Evolutionary conservation across 2,329 filamentous ascomycete genomes (phyloP), one percentile per base, ranked within the genome.

Genomic region (Paecilomyces sp.): DNA sequence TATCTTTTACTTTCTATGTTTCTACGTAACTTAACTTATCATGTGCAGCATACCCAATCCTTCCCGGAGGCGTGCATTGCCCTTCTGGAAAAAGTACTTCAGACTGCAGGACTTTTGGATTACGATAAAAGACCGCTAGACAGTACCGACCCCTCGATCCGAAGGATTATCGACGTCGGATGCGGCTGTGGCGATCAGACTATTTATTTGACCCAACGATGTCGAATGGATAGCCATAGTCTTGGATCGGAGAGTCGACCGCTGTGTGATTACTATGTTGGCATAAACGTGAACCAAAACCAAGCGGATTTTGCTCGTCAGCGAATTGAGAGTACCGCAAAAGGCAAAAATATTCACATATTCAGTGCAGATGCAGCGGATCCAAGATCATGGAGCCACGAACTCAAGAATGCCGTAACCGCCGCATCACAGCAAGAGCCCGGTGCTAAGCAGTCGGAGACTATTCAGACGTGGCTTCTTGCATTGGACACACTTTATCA

Each of bases 111-210:
- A 0, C 69, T 84, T 3, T 59, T 77, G 30, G 50, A 62, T 52
- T 57, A 62, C 34, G 47, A 61, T 41, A 54, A 57, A 62, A 22
- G 51, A 61, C 28, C 15, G 59, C 8, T 57, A 62, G 4, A 34
- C 61, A 4, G 30, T 60, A 24, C 33, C 62, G 57, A 58, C 58
- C 51, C 25, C 60, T 58, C 58, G 5, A 33, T 5, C 25, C 36
- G 58, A 2, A 60, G 57, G 2, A 55, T 71, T 9, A 70, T 86
- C 0, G 83, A 86, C 61, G 72, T 85, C 1, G 83, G 84, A 2
- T 82, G 85, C 61, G 83, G 84, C 9, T 86, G 84, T 62, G 84
- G 84, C 33, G 83, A 86, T 63, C 84, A 86, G 67, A 82, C 78
- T 0, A 67, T 81, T 22, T 77, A 80, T 58, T 64, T 85, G 25